Evolutionary conservation across 306 rosid species (phyloP), one percentile per base, ranked within the genome.

Genomic region (Carpinus viminea): DNA sequence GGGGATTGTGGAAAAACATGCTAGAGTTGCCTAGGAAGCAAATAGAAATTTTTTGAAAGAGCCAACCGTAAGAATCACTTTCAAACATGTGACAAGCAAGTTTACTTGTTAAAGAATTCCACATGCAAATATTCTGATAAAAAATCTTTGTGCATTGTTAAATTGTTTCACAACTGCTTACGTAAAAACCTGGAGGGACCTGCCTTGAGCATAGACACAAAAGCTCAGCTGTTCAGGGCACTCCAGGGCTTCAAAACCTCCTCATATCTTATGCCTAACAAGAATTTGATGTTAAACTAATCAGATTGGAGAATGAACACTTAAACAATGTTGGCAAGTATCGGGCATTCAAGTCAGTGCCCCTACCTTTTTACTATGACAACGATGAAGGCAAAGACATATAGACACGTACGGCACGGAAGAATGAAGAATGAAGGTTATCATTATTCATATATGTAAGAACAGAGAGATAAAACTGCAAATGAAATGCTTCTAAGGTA

Each of bases 251-350:
- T 28, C n/a, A 26, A 47, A 62, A 2, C 9, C 20, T 52, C 21
- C 18, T 48, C 51, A 52, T 50, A 60, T 41, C 51, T 41, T 50
- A 60, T 41, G 12, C 38, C 24, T 5, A 72, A 50, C 15, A 26
- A 78, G 71, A 28, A 38, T 74, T 28, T 83, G 28, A 68, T 80
- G 34, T 75, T 76, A 21, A 21, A 60, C 68, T 45, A 46, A 73
- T 54, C 86, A 87, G 91, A 78, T 47, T 88, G 80, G 91, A 90
- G 87, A 90, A 88, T 68, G 91, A 90, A 82, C 90, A 90, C 86
- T 79, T 88, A 41, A 91, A 89, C 92, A 93, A 93, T 54, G 96
- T 89, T 41, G 94, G 97, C 8, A 91, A 88, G 80, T 93, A 77
- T 72, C 75, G 93, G 53, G 93, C 98, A 73, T 88, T 89, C 85